These are phyloP conservation scores for Crucihimalaya himalaica DNA, from an alignment of 345 rosid species.

Conservation along the genomic window DNA sequence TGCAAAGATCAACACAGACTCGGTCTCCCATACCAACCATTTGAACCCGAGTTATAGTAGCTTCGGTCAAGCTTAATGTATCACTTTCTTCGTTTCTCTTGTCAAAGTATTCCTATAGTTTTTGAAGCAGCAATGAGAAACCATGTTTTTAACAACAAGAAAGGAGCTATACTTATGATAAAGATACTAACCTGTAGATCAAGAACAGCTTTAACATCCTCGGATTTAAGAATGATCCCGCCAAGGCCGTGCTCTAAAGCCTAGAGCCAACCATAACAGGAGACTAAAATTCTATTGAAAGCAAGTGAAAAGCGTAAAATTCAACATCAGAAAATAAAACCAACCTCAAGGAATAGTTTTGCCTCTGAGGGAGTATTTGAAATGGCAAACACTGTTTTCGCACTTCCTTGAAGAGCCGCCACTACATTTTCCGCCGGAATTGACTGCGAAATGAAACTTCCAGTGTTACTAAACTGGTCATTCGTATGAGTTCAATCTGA, in stretches of 20 bases:
- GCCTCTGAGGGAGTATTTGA: constrained; percentile 68
- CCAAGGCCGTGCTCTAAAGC: constrained; percentile 88
- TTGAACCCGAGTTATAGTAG: constrained; percentile 56
- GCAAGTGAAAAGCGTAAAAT: neutral
- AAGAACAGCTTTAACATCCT: constrained; percentile 62
- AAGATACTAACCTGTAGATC: constrained; percentile 59
- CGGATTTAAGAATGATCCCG: constrained; percentile 67
- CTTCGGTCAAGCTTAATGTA: constrained; percentile 59
- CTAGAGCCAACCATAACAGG: constrained; percentile 35
- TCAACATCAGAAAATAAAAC: constrained; percentile 18
- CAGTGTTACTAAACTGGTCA: neutral
- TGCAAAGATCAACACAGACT: constrained; percentile 92
- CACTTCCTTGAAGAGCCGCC: constrained; percentile 79
- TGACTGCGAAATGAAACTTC: constrained; percentile 45
- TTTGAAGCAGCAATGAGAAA: constrained; percentile 15
- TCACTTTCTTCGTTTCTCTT: constrained; percentile 64
- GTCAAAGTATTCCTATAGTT: constrained; percentile 73
- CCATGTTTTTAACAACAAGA: neutral
- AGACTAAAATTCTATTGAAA: neutral
- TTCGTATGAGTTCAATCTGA: neutral
- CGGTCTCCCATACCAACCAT: constrained; percentile 88
- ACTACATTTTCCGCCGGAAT: constrained; percentile 90
- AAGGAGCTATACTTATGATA: constrained; percentile 8
- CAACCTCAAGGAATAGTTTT: constrained; percentile 72
- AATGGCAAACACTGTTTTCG: constrained; percentile 68